Base-by-base conservation (phyloP, 495 filamentous ascomycete genomes). In the Penicillium herquei region DNA sequence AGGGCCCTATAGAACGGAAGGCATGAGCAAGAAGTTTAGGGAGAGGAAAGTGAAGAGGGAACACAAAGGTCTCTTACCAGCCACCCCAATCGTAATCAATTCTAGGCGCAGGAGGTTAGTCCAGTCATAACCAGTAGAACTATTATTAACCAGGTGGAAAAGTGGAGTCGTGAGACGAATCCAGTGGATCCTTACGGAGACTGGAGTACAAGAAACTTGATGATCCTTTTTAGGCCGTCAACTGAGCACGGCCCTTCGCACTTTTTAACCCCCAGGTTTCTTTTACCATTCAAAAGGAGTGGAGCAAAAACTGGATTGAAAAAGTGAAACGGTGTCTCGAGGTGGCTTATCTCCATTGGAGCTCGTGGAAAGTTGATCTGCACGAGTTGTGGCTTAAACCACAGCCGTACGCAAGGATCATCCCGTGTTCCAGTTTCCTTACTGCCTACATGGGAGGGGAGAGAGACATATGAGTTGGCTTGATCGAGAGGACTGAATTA, bases 1-100 rank as follows among this genome's bases (percentile, higher is more conserved):
- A 49, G 51, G 42, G 53, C 53, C 64, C 64, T 62, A 59, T 47
- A 57, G 56, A 52, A 32, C 35, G 26, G 51, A 54, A 60, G 52
- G 51, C 57, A 65, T 63, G 52, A 49, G n/a, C n/a, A n/a, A n/a
- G 62, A 63, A 40, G 39, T 14, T 11, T 45, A 44, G 34, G 34
- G 12, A 42, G 50, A 61, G 40, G 56, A 54, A 40, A 13, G 30
- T 40, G 54, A 35, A 52, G 51, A 50, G 54, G 53, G 32, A 51
- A 41, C 49, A 54, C 54, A 61, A 43, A 57, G 30, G 40, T 10
- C 40, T 10, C 40, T 9, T 18, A 32, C 33, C 51, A 58, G 56
- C 51, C 56, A 58, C 51, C 40, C n/a, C 32, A 41, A 31, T 30
- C 34, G 35, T 51, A 51, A 51, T 48, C 12, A 54, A 47, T 52